Evolutionary conservation across 23 red algal species (phyloP).

Genomic region (Gracilaria domingensis): DNA sequence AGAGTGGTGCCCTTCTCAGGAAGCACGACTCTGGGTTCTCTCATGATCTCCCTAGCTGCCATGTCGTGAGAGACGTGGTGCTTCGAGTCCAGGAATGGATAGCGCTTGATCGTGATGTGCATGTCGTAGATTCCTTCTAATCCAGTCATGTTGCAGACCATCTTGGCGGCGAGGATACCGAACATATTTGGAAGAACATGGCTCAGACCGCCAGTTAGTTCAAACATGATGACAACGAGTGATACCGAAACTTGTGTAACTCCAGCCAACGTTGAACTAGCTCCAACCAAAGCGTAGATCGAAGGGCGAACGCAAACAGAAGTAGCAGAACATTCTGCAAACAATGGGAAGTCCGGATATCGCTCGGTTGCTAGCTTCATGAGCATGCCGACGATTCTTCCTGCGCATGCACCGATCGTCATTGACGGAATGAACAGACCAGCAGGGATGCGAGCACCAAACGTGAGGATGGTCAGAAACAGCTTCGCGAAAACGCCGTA

Average conservation of each 20-base stretch:
- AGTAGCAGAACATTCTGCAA: slow-evolving; percentile 68
- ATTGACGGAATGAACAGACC: slow-evolving; percentile 93
- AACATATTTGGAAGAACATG: slow-evolving; percentile 91
- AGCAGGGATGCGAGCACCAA: slow-evolving; percentile 83
- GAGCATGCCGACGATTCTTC: slow-evolving; percentile 69
- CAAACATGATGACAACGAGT: slow-evolving; percentile 93
- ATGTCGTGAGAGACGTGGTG: slow-evolving; percentile 61
- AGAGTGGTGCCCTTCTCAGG: slow-evolving; percentile 50
- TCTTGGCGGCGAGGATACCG: slow-evolving; percentile 81
- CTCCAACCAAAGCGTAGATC: slow-evolving; percentile 86
- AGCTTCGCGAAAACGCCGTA: slow-evolving; percentile 75
- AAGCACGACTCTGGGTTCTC: slow-evolving; percentile 47
- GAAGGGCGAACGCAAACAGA: slow-evolving; percentile 83
- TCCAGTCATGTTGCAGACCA: slow-evolving; percentile 74
- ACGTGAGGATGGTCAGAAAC: slow-evolving; percentile 82
- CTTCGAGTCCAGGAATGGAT: slow-evolving; percentile 75
- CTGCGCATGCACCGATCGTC: slow-evolving; percentile 86
- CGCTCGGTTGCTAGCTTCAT: slow-evolving; percentile 39
- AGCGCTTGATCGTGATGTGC: slow-evolving; percentile 85
- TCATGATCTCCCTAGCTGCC: slow-evolving; percentile 68
- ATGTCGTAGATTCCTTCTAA: slow-evolving; percentile 88
- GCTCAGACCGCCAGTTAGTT: slow-evolving; percentile 81
- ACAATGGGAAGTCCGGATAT: slow-evolving; percentile 71
- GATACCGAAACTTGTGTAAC: slow-evolving; percentile 93
- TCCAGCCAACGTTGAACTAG: slow-evolving; percentile 83